Evolutionary conservation across 2,329 filamentous ascomycete species (phyloP), one percentile per base, ranked within the genome.

Genomic region (Diaporthe aspalathi): DNA sequence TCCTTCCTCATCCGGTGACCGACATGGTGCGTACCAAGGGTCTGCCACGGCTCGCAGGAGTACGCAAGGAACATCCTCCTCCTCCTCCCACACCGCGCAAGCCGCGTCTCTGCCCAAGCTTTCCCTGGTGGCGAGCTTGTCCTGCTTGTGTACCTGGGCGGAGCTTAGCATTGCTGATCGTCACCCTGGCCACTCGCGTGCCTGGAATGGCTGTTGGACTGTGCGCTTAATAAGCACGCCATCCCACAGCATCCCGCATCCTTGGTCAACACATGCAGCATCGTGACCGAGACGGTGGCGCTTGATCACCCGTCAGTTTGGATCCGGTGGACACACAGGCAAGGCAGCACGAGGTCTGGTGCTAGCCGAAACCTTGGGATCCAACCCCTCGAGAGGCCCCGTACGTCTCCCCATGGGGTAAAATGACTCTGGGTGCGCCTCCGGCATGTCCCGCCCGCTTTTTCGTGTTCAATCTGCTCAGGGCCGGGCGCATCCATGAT

Each of bases 381-480:
- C 60, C 60, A 65, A 38, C 45, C 24, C n/a, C 38, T 65, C 29
- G 45, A 50, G 29, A 17, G 50, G 40, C 43, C 43, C 52, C 43
- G 53, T 47, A 24, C n/a, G 29, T 38, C 35, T 38, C 66, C 66
- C 66, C 66, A 68, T 57, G 66, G 66, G 66, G 66, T 68, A 68
- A 66, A 17, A 38, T 27, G 5, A 27, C n/a, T 32, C 20, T 38
- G 53, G 53, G 29, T 22, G 12, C 12, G 38, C 17, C 57, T 16
- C 22, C 60, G 60, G 60, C 45, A 65, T 49, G 60, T 35, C 60
- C 60, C 60, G 45, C 29, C 40, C 45, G 43, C 45, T 65, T 50
- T 38, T 38, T 45, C 22, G 20, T 38, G 60, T 50, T 3, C 27
- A 65, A 65, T n/a, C 20, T 17, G 43, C 60, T 29, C 40, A 54